These are phyloP conservation scores for Xylariaceae sp. DNA, from an alignment of 2,329 filamentous ascomycete genomes.

Conservation along the genomic window DNA sequence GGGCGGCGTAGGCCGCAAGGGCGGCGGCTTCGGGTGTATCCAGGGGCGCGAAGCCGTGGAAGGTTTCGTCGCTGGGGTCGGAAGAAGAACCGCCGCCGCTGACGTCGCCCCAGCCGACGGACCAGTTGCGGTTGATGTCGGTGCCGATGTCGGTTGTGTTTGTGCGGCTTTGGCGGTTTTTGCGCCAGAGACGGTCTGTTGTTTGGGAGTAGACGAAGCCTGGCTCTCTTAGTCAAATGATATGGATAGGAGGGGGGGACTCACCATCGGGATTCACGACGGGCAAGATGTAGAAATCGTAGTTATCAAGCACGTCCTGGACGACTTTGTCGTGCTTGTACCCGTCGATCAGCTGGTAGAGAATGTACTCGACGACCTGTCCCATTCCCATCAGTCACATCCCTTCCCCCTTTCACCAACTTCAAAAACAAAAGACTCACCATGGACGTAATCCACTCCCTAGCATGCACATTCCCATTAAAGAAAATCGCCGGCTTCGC, in stretches of 20 bases:
- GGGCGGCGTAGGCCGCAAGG: constrained; percentile 42
- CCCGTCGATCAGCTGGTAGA: constrained; percentile 42
- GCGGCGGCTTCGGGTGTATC: constrained; percentile 45
- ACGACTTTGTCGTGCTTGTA: constrained; percentile 38
- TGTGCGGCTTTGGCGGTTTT: constrained; percentile 42
- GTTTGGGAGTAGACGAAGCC: constrained; percentile 50
- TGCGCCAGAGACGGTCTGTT: constrained; percentile 47
- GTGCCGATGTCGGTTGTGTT: constrained; percentile 42
- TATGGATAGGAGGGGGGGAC: constrained; percentile 2
- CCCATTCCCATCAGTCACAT: background rate
- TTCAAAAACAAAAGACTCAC: constrained; percentile 39
- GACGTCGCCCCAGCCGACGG: constrained; percentile 38
- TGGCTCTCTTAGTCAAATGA: constrained; percentile 13
- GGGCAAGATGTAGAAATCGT: constrained; percentile 54
- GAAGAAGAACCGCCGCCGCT: constrained; percentile 39
- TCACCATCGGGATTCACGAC: constrained; percentile 49
- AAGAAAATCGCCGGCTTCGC: constrained; percentile 46
- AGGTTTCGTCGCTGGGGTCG: constrained; percentile 43
- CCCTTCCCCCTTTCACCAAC: background rate
- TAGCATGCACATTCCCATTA: constrained; percentile 49
- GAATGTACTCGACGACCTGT: constrained; percentile 43
- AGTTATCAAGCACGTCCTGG: constrained; percentile 46
- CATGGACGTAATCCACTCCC: constrained; percentile 51
- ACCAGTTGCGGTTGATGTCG: constrained; percentile 52
- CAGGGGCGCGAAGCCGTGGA: constrained; percentile 37